Conservation (phyloP, 23 red algal species). For the Gracilaria domingensis region DNA sequence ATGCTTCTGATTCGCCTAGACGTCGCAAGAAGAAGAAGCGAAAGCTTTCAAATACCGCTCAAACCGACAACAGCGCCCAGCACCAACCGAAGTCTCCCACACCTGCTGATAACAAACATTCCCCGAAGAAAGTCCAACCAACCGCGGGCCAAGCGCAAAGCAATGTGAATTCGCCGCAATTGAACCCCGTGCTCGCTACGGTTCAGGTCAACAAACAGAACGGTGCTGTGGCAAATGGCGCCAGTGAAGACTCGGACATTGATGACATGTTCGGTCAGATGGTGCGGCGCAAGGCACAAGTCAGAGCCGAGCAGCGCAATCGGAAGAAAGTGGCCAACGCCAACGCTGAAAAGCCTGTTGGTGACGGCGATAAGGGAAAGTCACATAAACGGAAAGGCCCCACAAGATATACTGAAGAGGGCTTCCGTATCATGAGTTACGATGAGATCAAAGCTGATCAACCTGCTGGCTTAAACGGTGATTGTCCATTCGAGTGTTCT, state of each 20-base stretch:
- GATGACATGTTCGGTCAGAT: constrained; percentile 59
- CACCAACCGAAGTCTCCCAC: neutral
- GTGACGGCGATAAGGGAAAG: neutral
- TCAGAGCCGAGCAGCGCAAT: neutral
- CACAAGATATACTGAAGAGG: constrained; percentile 63
- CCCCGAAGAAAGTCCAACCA: constrained; percentile 1
- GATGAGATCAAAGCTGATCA: constrained; percentile 68
- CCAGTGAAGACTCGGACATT: constrained; percentile 41
- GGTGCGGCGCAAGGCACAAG: constrained; percentile 42
- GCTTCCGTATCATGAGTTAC: constrained; percentile 58
- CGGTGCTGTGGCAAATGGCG: neutral
- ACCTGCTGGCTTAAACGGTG: constrained; percentile 48
- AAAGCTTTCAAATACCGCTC: neutral
- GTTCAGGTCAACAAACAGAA: neutral
- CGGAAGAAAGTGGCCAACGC: neutral
- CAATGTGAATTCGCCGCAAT: neutral
- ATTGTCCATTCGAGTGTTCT: constrained; percentile 73
- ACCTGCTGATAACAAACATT: neutral
- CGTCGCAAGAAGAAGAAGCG: constrained; percentile 44
- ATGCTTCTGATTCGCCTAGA: constrained; percentile 5
- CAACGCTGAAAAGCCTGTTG: neutral
- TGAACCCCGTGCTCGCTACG: neutral
- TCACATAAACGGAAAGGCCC: constrained; percentile 14
- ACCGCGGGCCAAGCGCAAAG: neutral
- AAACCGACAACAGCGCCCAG: neutral